phyloP scores from a whole-genome alignment of 1,139 yeast genomes.

The Debaryomyces subglobosus region DNA sequence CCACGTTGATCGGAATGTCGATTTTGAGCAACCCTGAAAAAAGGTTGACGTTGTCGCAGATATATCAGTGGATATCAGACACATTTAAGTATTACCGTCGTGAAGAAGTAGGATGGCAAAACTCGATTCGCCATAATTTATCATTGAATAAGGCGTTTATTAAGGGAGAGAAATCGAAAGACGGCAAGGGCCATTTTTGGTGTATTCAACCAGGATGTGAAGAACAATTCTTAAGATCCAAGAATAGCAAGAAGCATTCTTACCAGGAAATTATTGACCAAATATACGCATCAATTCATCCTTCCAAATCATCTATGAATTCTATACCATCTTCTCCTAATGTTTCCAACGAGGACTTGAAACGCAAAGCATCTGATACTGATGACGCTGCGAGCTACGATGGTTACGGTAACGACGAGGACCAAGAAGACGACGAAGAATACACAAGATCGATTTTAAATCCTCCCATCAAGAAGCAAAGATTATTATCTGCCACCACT shows the following conservation, averaged over 20 bases:
- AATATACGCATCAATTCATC: slow-evolving; percentile 18
- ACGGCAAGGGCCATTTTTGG: slow-evolving; percentile 98
- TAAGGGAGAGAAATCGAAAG: slow-evolving; percentile 89
- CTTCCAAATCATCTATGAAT: slow-evolving; percentile 21
- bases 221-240: slow-evolving; percentile 73
- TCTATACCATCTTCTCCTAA: slow-evolving; percentile 42
- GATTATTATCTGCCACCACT: slow-evolving; percentile 8
- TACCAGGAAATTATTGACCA: slow-evolving; percentile 53
- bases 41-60: slow-evolving; percentile 83
- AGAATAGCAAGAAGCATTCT: slow-evolving; percentile 49
- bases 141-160: slow-evolving; percentile 85
- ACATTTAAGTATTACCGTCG: slow-evolving; percentile 83
- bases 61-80: slow-evolving; percentile 89
- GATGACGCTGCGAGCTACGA: slow-evolving; percentile 16
- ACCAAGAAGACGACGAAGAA: slow-evolving; percentile 13
- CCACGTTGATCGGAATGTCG: slow-evolving; percentile 92
- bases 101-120: slow-evolving; percentile 94
- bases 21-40: slow-evolving; percentile 82
- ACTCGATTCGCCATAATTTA: slow-evolving; percentile 83
- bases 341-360: slow-evolving; percentile 16
- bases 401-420: slow-evolving; percentile 20
- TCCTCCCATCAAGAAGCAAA: slow-evolving; percentile 22
- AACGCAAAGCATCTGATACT: slow-evolving; percentile 8
- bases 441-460: slow-evolving; percentile 12
- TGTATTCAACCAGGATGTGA: slow-evolving; percentile 83